phyloP scores from a whole-genome alignment of 495 filamentous ascomycete genomes.

The Letharia lupina region DNA sequence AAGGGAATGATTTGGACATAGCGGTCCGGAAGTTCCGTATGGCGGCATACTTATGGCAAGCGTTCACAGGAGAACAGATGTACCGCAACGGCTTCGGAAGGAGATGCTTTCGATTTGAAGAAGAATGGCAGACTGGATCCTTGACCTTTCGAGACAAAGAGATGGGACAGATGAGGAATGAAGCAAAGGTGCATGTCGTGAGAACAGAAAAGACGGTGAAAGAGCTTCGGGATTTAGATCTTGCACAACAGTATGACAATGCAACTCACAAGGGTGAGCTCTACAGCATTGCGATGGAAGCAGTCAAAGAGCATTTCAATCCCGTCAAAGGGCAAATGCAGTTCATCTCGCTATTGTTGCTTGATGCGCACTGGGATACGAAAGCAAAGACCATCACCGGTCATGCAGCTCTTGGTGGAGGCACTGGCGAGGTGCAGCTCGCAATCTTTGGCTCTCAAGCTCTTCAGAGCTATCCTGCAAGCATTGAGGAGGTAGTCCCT shows the following conservation, averaged over 20 bases:
- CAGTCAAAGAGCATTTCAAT: constrained; percentile 66
- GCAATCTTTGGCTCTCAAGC: constrained; percentile 86
- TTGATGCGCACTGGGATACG: constrained; percentile 85
- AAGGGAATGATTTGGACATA: constrained; percentile 70
- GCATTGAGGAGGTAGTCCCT: constrained; percentile 75
- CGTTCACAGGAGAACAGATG: constrained; percentile 93
- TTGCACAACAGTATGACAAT: constrained; percentile 68
- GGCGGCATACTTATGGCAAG: constrained; percentile 91
- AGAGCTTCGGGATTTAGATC: constrained; percentile 68
- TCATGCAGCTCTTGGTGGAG: constrained; percentile 73
- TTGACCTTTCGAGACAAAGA: constrained; percentile 62
- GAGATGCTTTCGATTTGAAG: constrained; percentile 79
- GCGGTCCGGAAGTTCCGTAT: constrained; percentile 82
- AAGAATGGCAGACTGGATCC: constrained; percentile 81
- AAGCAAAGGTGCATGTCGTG: constrained; percentile 80
- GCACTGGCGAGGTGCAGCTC: constrained; percentile 61
- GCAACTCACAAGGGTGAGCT: constrained; percentile 62
- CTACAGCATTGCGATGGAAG: constrained; percentile 65
- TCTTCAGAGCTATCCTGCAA: constrained; percentile 76
- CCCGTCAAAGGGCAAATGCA: constrained; percentile 65
- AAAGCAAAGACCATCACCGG: constrained; percentile 57
- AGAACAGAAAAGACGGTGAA: constrained; percentile 72
- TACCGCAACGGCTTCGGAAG: constrained; percentile 75
- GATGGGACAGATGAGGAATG: constrained; percentile 67
- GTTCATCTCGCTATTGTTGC: constrained; percentile 73